Base-by-base conservation (phyloP, 2,329 filamentous ascomycete genomes). In the Purpureocillium lavendulum region DNA sequence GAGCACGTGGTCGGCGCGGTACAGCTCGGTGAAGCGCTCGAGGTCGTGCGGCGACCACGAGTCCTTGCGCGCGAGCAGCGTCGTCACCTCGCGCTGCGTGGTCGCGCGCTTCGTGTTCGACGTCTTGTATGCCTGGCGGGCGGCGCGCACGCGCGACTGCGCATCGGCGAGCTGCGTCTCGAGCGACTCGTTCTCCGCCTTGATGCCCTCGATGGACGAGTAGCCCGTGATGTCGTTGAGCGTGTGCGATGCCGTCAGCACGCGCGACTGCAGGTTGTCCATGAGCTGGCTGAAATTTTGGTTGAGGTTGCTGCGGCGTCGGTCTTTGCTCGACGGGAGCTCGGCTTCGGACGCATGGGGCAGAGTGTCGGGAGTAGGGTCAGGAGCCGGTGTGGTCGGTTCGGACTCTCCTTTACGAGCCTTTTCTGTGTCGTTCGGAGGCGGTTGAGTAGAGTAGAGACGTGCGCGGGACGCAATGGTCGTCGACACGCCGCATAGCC, bases 201-300 rank as follows among this genome's bases (percentile, higher is more conserved):
- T 94, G 49, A 98, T 76, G 17, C 77, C 69, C 60, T 96, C 89
- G 59, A 98, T 97, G 33, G 84, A 80, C 1, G 85, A 84, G 68
- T 97, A 98, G 48, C 92, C 92, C 3, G 92, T 98, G 39, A 96
- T 77, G 53, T 89, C 87, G 62, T 96, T 98, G 62, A 98, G 77
- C 43, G 85, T 84, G 58, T 92, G 86, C 2, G 87, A 87, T 4
- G 89, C 89, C 38, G 83, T 75, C 47, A 95, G 84, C 34, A 94
- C 74, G 51, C 90, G 88, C 26, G 82, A 77, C 57, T 97, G 87
- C 15, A 96, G 60, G 47, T 86, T 81, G 65, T 98, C 92, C 86
- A 97, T 94, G 57, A 94, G 67, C 30, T 43, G 38, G 42, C 55
- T 60, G 39, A 64, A 60, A 30, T 45, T 55, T 44, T 59, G 54